phyloP scores from a whole-genome alignment of 371 early-diverging fungal species.

The Mortierella sp. region DNA sequence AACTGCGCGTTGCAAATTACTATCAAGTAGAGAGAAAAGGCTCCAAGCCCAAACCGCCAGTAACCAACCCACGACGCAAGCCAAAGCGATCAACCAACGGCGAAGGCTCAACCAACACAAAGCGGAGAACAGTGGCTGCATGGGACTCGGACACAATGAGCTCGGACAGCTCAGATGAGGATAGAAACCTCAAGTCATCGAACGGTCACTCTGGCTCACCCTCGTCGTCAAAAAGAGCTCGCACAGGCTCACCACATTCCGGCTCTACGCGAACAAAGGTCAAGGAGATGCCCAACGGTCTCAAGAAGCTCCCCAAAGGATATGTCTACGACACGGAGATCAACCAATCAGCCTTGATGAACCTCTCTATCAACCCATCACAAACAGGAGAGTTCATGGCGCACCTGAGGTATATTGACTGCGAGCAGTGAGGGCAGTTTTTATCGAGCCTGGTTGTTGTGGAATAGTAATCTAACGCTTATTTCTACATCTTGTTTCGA shows the following conservation, averaged over 20 bases:
- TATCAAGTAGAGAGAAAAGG: neutral
- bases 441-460: neutral
- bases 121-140: conserved; percentile 21
- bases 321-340: conserved; percentile 53
- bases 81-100: conserved; percentile 15
- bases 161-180: conserved; percentile 44
- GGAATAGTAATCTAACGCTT: neutral
- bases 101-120: conserved; percentile 18
- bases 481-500: neutral
- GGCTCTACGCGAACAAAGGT: conserved; percentile 14
- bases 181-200: conserved; percentile 15
- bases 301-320: conserved; percentile 52
- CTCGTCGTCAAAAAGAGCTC: conserved; percentile 27
- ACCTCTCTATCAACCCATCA: conserved; percentile 38
- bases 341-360: conserved; percentile 47
- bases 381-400: conserved; percentile 52
- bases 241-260: conserved; percentile 40
- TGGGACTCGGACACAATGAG: conserved; percentile 41
- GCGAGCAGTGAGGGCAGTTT: too few species aligned
- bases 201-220: conserved; percentile 8
- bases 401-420: conserved; percentile 30
- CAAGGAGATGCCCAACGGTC: conserved; percentile 42
- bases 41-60: conserved; percentile 8
- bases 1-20: neutral
- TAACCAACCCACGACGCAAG: conserved; percentile 27